These are phyloP conservation scores for Zygosaccharomyces sapae DNA, from an alignment of 1,139 yeast genomes.

Conservation along the genomic window DNA sequence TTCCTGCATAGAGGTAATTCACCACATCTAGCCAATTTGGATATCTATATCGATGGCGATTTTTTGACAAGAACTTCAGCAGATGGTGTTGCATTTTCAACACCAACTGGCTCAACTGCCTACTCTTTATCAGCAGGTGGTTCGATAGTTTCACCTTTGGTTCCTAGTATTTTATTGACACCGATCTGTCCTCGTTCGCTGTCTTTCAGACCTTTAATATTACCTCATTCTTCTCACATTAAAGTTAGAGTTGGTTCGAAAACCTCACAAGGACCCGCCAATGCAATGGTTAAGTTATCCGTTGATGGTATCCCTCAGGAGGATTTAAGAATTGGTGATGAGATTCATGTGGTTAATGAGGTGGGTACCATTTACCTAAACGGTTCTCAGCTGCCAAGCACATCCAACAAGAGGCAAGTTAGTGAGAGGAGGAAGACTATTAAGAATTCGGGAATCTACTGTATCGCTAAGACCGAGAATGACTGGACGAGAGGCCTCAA, in stretches of 20 bases:
- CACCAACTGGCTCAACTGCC: slow-evolving; percentile 96
- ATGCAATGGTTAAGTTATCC: slow-evolving; percentile 50
- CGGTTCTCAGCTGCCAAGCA: slow-evolving; percentile 41
- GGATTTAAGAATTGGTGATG: slow-evolving; percentile 69
- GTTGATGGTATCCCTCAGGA: slow-evolving; percentile 80
- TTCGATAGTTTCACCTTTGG: slow-evolving; percentile 84
- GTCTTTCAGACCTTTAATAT: slow-evolving; percentile 77
- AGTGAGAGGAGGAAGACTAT: slow-evolving; percentile 14
- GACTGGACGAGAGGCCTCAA: slow-evolving; percentile 93
- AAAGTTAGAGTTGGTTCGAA: slow-evolving; percentile 54
- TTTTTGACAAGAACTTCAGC: slow-evolving; percentile 86
- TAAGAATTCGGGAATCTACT: slow-evolving; percentile 68
- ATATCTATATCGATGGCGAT: slow-evolving; percentile 74
- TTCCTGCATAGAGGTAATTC: slow-evolving; percentile 83
- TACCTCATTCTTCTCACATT: slow-evolving; percentile 71
- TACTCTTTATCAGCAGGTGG: slow-evolving; percentile 90
- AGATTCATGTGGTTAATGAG: slow-evolving; percentile 64
- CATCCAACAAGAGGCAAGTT: slow-evolving; percentile 20
- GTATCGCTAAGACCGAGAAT: slow-evolving; percentile 73
- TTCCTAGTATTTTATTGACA: slow-evolving; percentile 74
- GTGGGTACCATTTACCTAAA: slow-evolving; percentile 51
- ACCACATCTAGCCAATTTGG: slow-evolving; percentile 80
- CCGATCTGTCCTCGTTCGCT: slow-evolving; percentile 90
- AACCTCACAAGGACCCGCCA: slow-evolving; percentile 35
- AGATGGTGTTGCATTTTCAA: slow-evolving; percentile 78